Conservation (phyloP, 441 rosid genomes). For the Dalechampia spathulata region DNA sequence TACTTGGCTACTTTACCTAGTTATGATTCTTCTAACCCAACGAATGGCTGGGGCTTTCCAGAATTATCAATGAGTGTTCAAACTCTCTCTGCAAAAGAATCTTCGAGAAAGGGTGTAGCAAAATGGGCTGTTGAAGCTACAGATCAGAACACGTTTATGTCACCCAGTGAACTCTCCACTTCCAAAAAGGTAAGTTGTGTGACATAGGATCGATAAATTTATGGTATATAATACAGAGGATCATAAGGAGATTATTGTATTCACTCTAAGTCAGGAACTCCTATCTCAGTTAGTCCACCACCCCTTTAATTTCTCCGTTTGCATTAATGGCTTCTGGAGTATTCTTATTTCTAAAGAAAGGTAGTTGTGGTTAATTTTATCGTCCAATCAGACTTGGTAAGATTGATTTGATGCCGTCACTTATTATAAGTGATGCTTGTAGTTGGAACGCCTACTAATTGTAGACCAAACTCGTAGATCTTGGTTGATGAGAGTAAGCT, state of each 20-base stretch:
- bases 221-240: no score
- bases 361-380: not conserved
- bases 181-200: conserved; percentile 43
- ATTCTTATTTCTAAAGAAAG: not conserved
- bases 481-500: not conserved
- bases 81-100: conserved; percentile 18
- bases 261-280: not conserved
- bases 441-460: not conserved
- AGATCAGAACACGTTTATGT: conserved; percentile 13
- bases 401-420: not conserved
- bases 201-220: conserved; percentile 5
- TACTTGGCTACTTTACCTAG: conserved; percentile 59
- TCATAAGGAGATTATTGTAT: not conserved
- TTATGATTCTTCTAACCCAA: conserved; percentile 84
- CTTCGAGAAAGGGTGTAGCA: conserved; percentile 23
- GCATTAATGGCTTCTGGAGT: not conserved
- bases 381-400: not conserved
- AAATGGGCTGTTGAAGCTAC: conserved; percentile 24
- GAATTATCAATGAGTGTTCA: conserved; percentile 37
- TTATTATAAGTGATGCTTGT: not conserved
- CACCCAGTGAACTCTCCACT: conserved; percentile 23
- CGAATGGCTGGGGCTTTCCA: conserved; percentile 81
- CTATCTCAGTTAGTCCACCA: not conserved
- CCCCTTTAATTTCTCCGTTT: not conserved
- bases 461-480: not conserved